phyloP scores from a whole-genome alignment of 768 basidiomycete species.

The Tylopilus plumbeoviolaceoides region DNA sequence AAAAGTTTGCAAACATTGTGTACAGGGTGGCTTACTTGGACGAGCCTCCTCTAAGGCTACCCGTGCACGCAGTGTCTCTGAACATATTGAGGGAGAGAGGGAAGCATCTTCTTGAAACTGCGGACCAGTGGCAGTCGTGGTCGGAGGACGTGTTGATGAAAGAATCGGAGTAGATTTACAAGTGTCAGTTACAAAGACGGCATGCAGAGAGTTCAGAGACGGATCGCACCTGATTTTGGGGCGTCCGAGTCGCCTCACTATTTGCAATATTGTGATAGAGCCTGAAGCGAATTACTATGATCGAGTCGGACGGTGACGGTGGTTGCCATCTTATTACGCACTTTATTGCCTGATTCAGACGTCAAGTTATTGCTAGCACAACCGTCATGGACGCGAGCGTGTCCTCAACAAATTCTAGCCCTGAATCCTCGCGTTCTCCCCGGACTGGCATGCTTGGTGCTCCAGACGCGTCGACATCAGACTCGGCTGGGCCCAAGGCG shows the following conservation, averaged over 20 bases:
- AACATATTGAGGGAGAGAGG: neutral
- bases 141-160: neutral
- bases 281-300: too few relatives aligned
- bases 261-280: too few relatives aligned
- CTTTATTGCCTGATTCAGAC: too few relatives aligned
- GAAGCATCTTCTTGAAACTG: conserved; percentile 9
- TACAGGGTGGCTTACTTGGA: conserved; percentile 7
- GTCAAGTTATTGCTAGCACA: too few relatives aligned
- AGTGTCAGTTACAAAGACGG: too few relatives aligned
- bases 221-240: too few relatives aligned
- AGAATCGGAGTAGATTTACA: too few relatives aligned
- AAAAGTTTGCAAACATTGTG: conserved; percentile 13
- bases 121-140: conserved; percentile 14
- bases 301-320: too few relatives aligned
- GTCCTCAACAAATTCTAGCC: neutral
- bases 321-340: too few relatives aligned
- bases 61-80: neutral
- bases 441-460: neutral
- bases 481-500: neutral
- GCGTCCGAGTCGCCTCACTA: too few relatives aligned
- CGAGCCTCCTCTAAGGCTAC: conserved; percentile 16
- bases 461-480: neutral
- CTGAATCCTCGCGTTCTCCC: neutral
- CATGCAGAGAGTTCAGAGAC: too few relatives aligned
- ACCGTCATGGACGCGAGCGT: neutral